These are phyloP conservation scores for Aspergillus sp. DNA, from an alignment of 2,329 filamentous ascomycete genomes.

Conservation along the genomic window DNA sequence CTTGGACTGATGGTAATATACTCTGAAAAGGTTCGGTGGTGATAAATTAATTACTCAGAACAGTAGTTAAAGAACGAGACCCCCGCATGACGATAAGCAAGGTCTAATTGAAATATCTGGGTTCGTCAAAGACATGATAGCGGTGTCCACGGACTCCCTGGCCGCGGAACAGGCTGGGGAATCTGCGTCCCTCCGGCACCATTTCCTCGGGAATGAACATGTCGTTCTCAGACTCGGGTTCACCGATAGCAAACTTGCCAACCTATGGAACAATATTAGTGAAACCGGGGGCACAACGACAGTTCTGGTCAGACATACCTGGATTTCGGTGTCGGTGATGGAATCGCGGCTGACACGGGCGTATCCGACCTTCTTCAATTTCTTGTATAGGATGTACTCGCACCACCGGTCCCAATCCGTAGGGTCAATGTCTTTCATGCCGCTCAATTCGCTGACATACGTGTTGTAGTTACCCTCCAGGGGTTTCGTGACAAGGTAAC, in stretches of 20 bases:
- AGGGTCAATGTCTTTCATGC: conserved; percentile 93
- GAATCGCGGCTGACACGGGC: conserved; percentile 83
- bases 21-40: conserved; percentile 2
- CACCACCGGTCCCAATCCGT: conserved; percentile 97
- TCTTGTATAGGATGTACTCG: conserved; percentile 97
- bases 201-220: conserved; percentile 68
- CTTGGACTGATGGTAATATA: conserved; percentile 2
- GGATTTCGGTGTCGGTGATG: conserved; percentile 95
- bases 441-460: conserved; percentile 79
- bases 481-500: conserved; percentile 89
- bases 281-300: not conserved
- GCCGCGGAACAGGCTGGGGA: conserved; percentile 80
- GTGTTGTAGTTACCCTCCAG: conserved; percentile 94
- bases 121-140: conserved; percentile 95
- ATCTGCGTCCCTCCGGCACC: conserved; percentile 73
- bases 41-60: not conserved
- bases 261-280: conserved; percentile 48
- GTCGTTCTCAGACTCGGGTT: conserved; percentile 61
- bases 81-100: not conserved
- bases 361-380: conserved; percentile 79
- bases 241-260: conserved; percentile 86
- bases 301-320: conserved; percentile 52
- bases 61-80: not conserved
- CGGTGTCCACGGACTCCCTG: conserved; percentile 82
- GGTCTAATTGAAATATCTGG: conserved; percentile 60